These are phyloP conservation scores for Hanseniaspora uvarum DNA, from an alignment of 1,139 yeast genomes.

Conservation along the genomic window DNA sequence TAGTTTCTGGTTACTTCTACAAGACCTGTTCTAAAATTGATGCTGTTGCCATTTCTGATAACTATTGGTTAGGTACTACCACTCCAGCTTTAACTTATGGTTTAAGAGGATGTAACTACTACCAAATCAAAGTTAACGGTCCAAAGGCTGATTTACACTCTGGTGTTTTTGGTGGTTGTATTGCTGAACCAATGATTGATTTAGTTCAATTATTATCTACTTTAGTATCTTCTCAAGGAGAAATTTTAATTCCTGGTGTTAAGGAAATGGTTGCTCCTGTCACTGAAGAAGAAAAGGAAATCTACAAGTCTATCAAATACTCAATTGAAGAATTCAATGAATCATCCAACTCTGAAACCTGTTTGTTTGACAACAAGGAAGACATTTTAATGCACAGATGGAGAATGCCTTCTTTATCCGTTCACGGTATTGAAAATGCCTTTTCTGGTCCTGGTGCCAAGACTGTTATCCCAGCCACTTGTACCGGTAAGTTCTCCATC, in stretches of 20 bases:
- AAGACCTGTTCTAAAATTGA: slow-evolving; percentile 77
- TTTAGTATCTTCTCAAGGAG: slow-evolving; percentile 72
- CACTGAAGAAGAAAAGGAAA: slow-evolving; percentile 62
- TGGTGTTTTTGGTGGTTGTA: slow-evolving; percentile 94
- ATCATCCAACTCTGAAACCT: slow-evolving; percentile 80
- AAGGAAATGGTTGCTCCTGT: slow-evolving; percentile 91
- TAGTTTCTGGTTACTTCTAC: slow-evolving; percentile 22
- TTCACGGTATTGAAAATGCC: slow-evolving; percentile 98
- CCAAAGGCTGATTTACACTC: slow-evolving; percentile 97
- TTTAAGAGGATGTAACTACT: slow-evolving; percentile 91
- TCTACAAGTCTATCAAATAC: slow-evolving; percentile 80
- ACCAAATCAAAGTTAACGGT: slow-evolving; percentile 69
- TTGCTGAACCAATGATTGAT: slow-evolving; percentile 97
- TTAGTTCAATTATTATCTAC: slow-evolving; percentile 63
- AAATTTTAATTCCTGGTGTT: slow-evolving; percentile 77
- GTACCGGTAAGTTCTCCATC: slow-evolving; percentile 85
- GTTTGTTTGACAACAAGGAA: slow-evolving; percentile 65
- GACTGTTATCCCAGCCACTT: slow-evolving; percentile 95
- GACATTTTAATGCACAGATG: slow-evolving; percentile 93
- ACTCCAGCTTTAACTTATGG: slow-evolving; percentile 97
- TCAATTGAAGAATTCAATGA: slow-evolving; percentile 73
- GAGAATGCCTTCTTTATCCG: slow-evolving; percentile 92
- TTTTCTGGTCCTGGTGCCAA: slow-evolving; percentile 91
- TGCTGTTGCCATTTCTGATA: slow-evolving; percentile 91
- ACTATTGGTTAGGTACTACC: slow-evolving; percentile 95